phyloP scores from a whole-genome alignment of 345 rosid species.

The Erysimum cheiranthoides region DNA sequence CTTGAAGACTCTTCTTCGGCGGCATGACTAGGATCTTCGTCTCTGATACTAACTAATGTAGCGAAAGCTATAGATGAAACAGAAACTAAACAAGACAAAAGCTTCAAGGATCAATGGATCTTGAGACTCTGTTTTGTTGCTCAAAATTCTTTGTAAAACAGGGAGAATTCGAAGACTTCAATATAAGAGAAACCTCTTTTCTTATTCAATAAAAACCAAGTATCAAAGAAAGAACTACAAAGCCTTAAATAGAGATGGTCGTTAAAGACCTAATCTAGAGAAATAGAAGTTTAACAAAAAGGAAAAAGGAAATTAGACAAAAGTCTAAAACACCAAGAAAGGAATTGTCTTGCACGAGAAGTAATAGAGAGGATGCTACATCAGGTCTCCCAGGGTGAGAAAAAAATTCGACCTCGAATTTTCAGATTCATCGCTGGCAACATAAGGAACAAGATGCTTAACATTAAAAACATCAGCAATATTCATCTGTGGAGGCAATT shows the following conservation, averaged over 20 bases:
- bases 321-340: too few relatives aligned
- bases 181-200: too few relatives aligned
- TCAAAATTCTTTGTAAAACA: not conserved
- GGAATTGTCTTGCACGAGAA: too few relatives aligned
- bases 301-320: too few relatives aligned
- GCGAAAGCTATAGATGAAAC: not conserved
- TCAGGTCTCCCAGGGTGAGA: not conserved
- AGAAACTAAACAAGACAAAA: not conserved
- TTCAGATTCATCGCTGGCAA: not conserved
- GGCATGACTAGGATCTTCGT: not conserved
- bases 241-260: too few relatives aligned
- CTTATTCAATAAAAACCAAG: too few relatives aligned
- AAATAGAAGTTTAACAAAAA: too few relatives aligned
- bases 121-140: not conserved
- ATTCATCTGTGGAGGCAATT: not conserved
- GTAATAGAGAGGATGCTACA: not conserved
- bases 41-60: not conserved
- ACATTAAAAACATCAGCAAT: too few relatives aligned
- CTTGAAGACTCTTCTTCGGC: not conserved
- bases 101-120: not conserved
- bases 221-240: too few relatives aligned
- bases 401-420: not conserved
- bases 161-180: not conserved
- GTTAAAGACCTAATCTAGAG: too few relatives aligned
- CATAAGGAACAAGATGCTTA: not conserved